Evolutionary conservation across 179 eudicot genomes (phyloP), one percentile per base, ranked within the genome.

Genomic region (Silene noctiflora): DNA sequence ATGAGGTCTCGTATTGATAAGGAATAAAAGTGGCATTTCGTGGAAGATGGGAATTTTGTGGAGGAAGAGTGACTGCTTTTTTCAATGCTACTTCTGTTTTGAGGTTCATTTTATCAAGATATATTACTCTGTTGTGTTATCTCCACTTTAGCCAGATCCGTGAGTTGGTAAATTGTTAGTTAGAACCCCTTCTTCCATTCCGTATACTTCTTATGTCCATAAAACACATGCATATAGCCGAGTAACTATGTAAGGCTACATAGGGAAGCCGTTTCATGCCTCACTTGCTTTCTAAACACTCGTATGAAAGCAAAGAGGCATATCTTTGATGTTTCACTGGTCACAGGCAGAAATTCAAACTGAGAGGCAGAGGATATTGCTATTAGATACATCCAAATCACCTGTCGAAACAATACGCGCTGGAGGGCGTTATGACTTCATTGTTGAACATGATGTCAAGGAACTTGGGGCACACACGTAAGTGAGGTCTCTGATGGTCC

Each of bases 401-500:
- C 99, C 99, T 20, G 95, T 95, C 77, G 99, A 95, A 79, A 88
- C 97, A 24, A 93, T 95, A 85, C 89, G 99, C 35, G 95, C 99
- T 67, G 97, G 95, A 68, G 99, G 99, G 29, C 96, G 97, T 59
- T 95, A 95, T 80, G 99, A 95, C 87, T 95, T 95, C 65, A 93
- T 95, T 75, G 95, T 95, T 76, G 99, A 95, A 81, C 99, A 95
- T 86, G 99, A 95, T 83, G 97, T 95, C 66, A 95, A 95, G 82
- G 99, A 95, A 89, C 88, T 95, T 67, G 97, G 99, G 78, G 92
- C 99, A 58, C 99, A 95, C 84, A 95, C 99, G 99, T 95, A 86
- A 81, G 97, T 77, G 79, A 63, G 78, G 35, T 68, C 6, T 59
- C 64, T 46, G n/a, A 67, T 67, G 12, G 24, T 65, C 25, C 35